A percentile compares a stretch with the other conserved stretches of the same genome.
These are phyloP conservation scores for Zymoseptoria tritici DNA, from an alignment of 2,329 filamentous ascomycete species.

Conservation along the genomic window DNA sequence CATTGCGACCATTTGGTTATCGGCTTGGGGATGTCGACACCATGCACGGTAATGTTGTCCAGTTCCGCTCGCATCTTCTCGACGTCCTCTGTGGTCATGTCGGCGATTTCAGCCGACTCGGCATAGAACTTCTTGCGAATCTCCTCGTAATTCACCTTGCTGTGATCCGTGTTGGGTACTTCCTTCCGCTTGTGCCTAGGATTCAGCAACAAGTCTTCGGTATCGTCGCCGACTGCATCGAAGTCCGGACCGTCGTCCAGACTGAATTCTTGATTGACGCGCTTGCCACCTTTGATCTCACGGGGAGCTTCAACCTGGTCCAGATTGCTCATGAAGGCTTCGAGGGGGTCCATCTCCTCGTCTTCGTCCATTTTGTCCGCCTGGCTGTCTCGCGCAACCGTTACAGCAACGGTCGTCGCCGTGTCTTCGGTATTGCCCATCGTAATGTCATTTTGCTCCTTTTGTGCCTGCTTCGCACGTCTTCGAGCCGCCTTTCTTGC, in stretches of 20 bases:
- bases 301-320: constrained; percentile 36
- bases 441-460: constrained; percentile 39
- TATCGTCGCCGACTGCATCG: constrained; percentile 56
- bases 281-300: constrained; percentile 33
- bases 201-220: constrained; percentile 55
- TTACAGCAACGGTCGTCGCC: constrained; percentile 16
- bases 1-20: constrained; percentile 97
- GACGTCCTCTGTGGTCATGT: constrained; percentile 79
- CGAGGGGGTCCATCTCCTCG: constrained; percentile 77
- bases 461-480: constrained; percentile 49
- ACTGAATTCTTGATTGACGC: constrained; percentile 69
- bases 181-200: constrained; percentile 87
- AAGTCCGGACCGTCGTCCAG: constrained; percentile 65
- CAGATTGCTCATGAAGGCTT: constrained; percentile 88
- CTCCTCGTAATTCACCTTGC: constrained; percentile 73
- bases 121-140: constrained; percentile 95
- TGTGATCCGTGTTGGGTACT: constrained; percentile 78
- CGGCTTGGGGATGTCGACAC: constrained; percentile 81
- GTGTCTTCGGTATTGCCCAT: constrained; percentile 36
- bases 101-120: constrained; percentile 74
- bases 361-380: constrained; percentile 45
- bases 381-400: constrained; percentile 5
- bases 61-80: constrained; percentile 75
- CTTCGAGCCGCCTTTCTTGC: constrained; percentile 74
- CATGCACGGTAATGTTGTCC: constrained; percentile 90